Conservation (phyloP, 2,329 filamentous ascomycete genomes). For the Neofusicoccum cordaticola region DNA sequence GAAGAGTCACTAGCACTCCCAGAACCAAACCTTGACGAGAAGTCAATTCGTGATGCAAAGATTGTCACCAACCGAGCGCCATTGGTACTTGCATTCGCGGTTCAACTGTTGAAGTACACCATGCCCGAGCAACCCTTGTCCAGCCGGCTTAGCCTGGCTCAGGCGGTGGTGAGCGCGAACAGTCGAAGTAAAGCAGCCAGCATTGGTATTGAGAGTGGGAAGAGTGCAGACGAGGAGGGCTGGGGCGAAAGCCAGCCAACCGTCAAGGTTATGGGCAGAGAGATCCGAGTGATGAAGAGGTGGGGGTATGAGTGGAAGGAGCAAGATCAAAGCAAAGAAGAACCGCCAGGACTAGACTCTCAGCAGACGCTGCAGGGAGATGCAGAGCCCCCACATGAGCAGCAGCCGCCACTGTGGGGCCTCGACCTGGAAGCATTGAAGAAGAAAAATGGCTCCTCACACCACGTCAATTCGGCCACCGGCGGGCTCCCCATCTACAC, state of each 20-base stretch:
- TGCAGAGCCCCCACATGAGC: slow-evolving; percentile 20
- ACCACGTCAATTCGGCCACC: slow-evolving; percentile 23
- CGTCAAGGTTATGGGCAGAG: slow-evolving; percentile 68
- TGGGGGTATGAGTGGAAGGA: slow-evolving; percentile 65
- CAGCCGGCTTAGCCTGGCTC: slow-evolving; percentile 77
- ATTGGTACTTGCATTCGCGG: slow-evolving; percentile 75
- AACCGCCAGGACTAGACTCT: slow-evolving; percentile 22
- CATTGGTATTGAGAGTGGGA: slow-evolving; percentile 66
- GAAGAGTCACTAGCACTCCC: slow-evolving; percentile 64
- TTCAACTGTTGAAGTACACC: slow-evolving; percentile 70
- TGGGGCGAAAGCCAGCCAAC: slow-evolving; percentile 74
- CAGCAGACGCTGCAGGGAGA: slow-evolving; percentile 23
- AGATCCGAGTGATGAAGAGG: slow-evolving; percentile 72
- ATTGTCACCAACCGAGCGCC: slow-evolving; percentile 79
- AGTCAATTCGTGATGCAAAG: slow-evolving; percentile 55
- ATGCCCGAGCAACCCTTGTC: slow-evolving; percentile 84
- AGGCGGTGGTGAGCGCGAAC: slow-evolving; percentile 80
- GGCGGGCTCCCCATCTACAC: slow-evolving; percentile 67
- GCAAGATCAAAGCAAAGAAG: slow-evolving; percentile 8
- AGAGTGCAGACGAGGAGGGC: slow-evolving; percentile 65
- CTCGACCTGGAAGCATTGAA: slow-evolving; percentile 57
- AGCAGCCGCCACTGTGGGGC: slow-evolving; percentile 55
- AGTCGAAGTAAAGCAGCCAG: slow-evolving; percentile 73
- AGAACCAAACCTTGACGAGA: slow-evolving; percentile 53
- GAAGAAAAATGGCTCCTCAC: slow-evolving; percentile 39